Conservation (phyloP, 495 filamentous ascomycete species). For the Parathielavia appendiculata region DNA sequence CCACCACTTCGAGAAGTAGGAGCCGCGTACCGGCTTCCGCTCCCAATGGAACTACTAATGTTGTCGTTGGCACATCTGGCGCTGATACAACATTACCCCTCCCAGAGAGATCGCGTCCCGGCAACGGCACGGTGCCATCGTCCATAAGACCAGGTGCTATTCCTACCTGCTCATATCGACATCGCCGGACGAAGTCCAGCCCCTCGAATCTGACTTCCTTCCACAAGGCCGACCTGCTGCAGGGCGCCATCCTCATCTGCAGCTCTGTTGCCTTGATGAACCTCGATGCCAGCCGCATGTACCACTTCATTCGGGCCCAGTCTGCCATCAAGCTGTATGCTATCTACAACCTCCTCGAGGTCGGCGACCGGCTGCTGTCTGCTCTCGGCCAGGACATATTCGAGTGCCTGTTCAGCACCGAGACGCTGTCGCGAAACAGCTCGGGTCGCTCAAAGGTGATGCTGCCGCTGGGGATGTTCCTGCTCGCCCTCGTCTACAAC, state of each 20-base stretch:
- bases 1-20: constrained; percentile 36
- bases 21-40: constrained; percentile 30
- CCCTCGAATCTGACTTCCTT: constrained; percentile 78
- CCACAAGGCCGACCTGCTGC: constrained; percentile 93
- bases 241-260: constrained; percentile 75
- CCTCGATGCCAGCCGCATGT: constrained; percentile 95
- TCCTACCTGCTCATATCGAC: constrained; percentile 44
- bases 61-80: background rate
- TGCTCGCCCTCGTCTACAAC: constrained; percentile 81
- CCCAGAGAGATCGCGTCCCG: constrained; percentile 8
- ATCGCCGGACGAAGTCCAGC: constrained; percentile 73
- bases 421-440: constrained; percentile 80
- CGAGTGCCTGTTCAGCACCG: constrained; percentile 88
- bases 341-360: constrained; percentile 94
- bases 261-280: constrained; percentile 83
- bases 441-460: constrained; percentile 91
- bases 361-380: constrained; percentile 78
- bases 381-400: constrained; percentile 93
- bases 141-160: constrained; percentile 13
- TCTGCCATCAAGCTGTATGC: constrained; percentile 97
- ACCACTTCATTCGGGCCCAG: constrained; percentile 94
- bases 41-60: background rate
- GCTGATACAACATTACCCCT: background rate
- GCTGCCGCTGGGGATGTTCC: constrained; percentile 83
- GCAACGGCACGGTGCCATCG: background rate